Percentiles rank a stretch among this genome's conserved stretches.
These are phyloP conservation scores for Scutellaria minor DNA, from an alignment of 257 asterid genomes.

Conservation along the genomic window DNA sequence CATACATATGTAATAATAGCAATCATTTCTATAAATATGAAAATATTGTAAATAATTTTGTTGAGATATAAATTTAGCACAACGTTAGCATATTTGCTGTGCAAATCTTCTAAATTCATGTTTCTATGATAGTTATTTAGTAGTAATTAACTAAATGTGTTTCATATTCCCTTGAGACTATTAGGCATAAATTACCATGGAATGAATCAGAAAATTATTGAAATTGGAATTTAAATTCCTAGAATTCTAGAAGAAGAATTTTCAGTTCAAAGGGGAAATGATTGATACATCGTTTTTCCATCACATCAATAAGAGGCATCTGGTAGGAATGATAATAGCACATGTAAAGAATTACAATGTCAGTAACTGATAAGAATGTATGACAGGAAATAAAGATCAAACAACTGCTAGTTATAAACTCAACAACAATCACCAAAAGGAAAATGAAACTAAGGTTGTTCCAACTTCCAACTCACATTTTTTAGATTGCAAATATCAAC, in stretches of 20 bases:
- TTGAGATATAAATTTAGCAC: conserved; percentile 15
- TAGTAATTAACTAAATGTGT: background rate
- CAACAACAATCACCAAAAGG: conserved; percentile 26
- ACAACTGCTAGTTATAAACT: conserved; percentile 18
- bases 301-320: conserved; percentile 16
- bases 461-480: conserved; percentile 57
- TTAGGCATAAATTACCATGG: conserved; percentile 14
- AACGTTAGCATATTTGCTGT: conserved; percentile 13
- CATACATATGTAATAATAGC: background rate
- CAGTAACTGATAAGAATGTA: conserved; percentile 16
- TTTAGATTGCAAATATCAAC: conserved; percentile 68
- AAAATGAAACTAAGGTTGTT: conserved; percentile 14
- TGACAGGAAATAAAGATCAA: conserved; percentile 24
- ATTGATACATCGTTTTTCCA: background rate
- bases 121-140: background rate
- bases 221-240: background rate
- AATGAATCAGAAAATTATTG: background rate
- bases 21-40: conserved; percentile 1
- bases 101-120: background rate
- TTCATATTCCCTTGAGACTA: background rate
- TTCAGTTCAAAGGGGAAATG: background rate
- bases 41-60: background rate
- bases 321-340: conserved; percentile 3
- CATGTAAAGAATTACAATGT: conserved; percentile 20
- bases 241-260: conserved; percentile 16